phyloP scores from a whole-genome alignment of 2,329 filamentous ascomycete species.

The Fusarium citri region DNA sequence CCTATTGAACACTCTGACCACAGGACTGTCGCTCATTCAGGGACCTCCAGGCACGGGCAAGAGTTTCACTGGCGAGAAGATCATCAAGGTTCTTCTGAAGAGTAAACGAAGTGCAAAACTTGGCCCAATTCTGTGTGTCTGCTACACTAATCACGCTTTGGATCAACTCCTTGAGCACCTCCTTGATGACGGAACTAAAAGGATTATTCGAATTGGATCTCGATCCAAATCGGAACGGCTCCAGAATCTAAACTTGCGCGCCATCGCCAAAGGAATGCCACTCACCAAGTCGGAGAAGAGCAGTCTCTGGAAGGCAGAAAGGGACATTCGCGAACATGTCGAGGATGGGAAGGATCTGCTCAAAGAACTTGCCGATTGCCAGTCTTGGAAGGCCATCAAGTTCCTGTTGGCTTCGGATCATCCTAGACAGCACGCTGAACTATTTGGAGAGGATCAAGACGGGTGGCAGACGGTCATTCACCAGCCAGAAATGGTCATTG shows the following conservation, averaged over 20 bases:
- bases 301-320: neutral
- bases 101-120: neutral
- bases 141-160: conserved; percentile 1
- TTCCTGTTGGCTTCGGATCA: neutral
- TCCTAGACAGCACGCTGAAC: neutral
- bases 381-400: neutral
- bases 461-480: conserved; percentile 2
- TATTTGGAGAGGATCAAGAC: neutral
- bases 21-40: neutral
- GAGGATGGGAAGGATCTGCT: neutral
- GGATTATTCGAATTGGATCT: neutral
- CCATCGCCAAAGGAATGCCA: neutral
- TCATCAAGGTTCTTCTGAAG: conserved; percentile 3
- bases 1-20: neutral
- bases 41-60: neutral
- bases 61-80: conserved; percentile 7
- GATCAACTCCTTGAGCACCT: conserved; percentile 3
- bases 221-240: neutral
- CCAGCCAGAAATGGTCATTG: neutral
- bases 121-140: neutral
- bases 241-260: neutral
- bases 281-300: neutral
- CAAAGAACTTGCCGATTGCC: neutral
- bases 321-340: neutral
- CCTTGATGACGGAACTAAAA: neutral